These are phyloP conservation scores for Hanseniaspora jakobsenii DNA, from an alignment of 805 yeast genomes.

Conservation along the genomic window DNA sequence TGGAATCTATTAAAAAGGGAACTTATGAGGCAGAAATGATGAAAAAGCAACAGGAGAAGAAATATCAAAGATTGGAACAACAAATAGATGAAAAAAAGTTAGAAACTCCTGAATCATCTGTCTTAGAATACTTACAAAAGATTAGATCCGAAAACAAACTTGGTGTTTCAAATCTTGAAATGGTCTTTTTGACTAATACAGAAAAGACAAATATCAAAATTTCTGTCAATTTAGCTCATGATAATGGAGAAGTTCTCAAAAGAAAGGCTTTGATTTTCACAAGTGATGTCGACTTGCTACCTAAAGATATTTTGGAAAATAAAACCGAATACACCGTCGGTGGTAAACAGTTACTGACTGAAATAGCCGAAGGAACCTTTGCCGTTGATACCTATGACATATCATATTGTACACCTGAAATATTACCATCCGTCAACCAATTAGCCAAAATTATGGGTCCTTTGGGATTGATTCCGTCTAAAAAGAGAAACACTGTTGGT, in stretches of 20 bases:
- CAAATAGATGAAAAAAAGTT: background rate
- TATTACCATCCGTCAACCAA: constrained; percentile 45
- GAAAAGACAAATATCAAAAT: constrained; percentile 1
- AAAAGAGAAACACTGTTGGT: constrained; percentile 75
- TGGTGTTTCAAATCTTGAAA: too few species aligned
- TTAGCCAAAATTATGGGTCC: constrained; percentile 82
- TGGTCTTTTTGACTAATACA: background rate
- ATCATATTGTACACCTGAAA: constrained; percentile 76
- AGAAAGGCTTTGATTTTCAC: constrained; percentile 62
- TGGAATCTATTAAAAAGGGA: constrained; percentile 13
- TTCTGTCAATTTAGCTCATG: background rate
- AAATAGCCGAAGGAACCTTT: constrained; percentile 41
- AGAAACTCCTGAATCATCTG: constrained; percentile 5
- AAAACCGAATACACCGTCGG: constrained; percentile 61
- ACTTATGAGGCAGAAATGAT: constrained; percentile 10
- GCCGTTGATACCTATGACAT: constrained; percentile 49
- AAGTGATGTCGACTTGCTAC: constrained; percentile 36
- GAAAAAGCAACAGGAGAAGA: background rate
- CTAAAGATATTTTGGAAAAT: constrained; percentile 38
- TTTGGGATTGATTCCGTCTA: constrained; percentile 75
- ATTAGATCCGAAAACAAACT: too few species aligned
- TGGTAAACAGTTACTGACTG: constrained; percentile 54
- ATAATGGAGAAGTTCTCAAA: constrained; percentile 13
- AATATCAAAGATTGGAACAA: background rate
- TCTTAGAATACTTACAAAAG: too few species aligned